These are phyloP conservation scores for Colletotrichum chrysophilum DNA, from an alignment of 2,329 filamentous ascomycete genomes.

Conservation along the genomic window DNA sequence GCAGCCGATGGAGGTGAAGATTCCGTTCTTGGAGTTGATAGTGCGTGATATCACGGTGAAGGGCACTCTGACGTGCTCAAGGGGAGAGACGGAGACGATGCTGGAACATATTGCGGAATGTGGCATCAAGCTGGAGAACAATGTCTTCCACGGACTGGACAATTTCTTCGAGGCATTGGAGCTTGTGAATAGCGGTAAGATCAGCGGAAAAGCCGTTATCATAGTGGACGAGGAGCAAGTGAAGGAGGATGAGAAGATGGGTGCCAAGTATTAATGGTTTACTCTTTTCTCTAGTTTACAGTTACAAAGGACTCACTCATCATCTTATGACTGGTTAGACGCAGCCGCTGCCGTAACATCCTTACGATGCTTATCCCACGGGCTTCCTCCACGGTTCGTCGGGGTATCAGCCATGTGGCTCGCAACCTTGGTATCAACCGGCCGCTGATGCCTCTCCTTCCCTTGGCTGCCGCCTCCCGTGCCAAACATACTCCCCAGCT, in stretches of 20 bases:
- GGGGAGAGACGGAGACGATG: constrained; percentile 51
- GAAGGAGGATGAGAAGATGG: neutral
- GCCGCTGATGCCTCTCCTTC: constrained; percentile 9
- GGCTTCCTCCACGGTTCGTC: constrained; percentile 21
- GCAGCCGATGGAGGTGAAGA: constrained; percentile 45
- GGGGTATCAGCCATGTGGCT: constrained; percentile 18
- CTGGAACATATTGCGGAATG: constrained; percentile 49
- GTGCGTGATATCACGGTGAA: constrained; percentile 58
- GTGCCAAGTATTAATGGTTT: neutral
- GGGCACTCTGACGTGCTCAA: constrained; percentile 49
- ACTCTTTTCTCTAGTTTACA: neutral
- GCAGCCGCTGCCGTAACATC: constrained; percentile 7
- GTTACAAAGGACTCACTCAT: fast-evolving
- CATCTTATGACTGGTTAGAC: neutral
- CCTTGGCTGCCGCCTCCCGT: constrained; percentile 27
- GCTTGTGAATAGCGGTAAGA: constrained; percentile 54
- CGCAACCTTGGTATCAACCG: constrained; percentile 13
- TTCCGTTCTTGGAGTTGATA: constrained; percentile 51
- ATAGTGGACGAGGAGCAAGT: constrained; percentile 51
- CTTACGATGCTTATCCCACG: constrained; percentile 18
- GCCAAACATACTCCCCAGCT: constrained; percentile 27
- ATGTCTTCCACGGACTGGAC: constrained; percentile 55
- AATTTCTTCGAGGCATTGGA: constrained; percentile 55
- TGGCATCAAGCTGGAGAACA: constrained; percentile 53
- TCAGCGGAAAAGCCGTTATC: constrained; percentile 60